phyloP scores from a whole-genome alignment of 176 grass and related monocot species.

The Eragrostis curvula region DNA sequence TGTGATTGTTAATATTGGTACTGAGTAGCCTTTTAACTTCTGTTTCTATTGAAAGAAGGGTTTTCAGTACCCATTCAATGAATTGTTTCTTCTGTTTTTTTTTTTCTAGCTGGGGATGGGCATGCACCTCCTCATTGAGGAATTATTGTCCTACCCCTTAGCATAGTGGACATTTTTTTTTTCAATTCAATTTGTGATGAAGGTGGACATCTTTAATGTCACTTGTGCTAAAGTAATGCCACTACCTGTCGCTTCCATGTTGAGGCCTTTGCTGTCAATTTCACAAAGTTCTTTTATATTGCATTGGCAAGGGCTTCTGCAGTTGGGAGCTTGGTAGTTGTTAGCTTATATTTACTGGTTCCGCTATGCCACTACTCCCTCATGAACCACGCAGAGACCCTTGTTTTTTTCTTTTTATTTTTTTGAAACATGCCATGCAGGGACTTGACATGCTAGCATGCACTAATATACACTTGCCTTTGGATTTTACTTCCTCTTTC shows the following conservation, averaged over 20 bases:
- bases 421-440: no score
- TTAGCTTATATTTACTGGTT: neutral
- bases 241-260: neutral
- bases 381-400: neutral
- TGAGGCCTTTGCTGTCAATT: neutral
- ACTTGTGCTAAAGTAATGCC: neutral
- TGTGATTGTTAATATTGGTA: conserved; percentile 9
- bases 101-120: conserved; percentile 6
- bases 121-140: neutral
- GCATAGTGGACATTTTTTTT: no score
- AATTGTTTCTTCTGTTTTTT: conserved; percentile 8
- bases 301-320: neutral
- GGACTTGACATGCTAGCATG: conserved; percentile 3
- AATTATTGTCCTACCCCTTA: no score
- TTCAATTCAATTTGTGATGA: conserved; percentile 7
- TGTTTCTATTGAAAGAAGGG: conserved; percentile 6
- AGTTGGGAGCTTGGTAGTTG: conserved; percentile 8
- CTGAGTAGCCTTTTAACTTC: neutral
- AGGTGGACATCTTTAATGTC: neutral
- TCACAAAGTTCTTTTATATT: conserved; percentile 8
- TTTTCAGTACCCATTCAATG: conserved; percentile 25
- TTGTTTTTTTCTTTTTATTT: no score
- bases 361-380: conserved; percentile 2
- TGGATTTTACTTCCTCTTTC: neutral
- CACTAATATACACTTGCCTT: neutral